Evolutionary conservation across 331 rosid species (phyloP), one percentile per base, ranked within the genome.

Genomic region (Rhamnella rubrinervis): DNA sequence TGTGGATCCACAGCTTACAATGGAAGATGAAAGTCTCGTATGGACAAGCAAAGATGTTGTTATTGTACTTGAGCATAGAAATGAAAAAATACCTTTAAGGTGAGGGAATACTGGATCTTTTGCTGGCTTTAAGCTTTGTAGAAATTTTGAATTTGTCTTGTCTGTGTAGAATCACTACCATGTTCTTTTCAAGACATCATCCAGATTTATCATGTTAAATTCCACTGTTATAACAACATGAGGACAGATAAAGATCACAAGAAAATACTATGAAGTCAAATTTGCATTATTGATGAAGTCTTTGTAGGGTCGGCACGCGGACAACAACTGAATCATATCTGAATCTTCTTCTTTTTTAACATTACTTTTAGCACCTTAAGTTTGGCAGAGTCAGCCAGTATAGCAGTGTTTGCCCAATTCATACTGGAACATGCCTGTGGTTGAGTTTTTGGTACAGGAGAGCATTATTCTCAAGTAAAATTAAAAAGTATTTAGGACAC

Each of bases 1-100:
- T 74, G 96, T 93, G 77, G 98, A 93, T 79, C 79, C 91, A 74
- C 75, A 77, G 52, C 98, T 93, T 77, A 84, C 83, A 91, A 91
- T 93, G 98, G 98, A 93, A 78, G 96, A 89, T 50, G 97, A 89
- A 73, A 91, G 96, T 78, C 84, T 93, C 77, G 95, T 91, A 61
- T 93, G 97, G 96, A 90, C 97, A 53, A 87, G 90, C 82, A 93
- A 89, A 62, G 96, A 87, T 79, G 98, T 87, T 23, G 91, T 93
- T 44, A 87, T 93, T 80, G 97, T 93, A 66, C 93, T 93, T 53
- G 97, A 93, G 87, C 98, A 93, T 89, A 96, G 86, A 78, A 89
- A 82, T 81, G 85, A 83, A 52, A 84, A 87, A 71, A 91, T 93
- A 71, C 89, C 97, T 82, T 81, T 93, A 25, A 93, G 98, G 98